Evolutionary conservation across 2,329 filamentous ascomycete genomes (phyloP).

Genomic region (Orbilia quercus): DNA sequence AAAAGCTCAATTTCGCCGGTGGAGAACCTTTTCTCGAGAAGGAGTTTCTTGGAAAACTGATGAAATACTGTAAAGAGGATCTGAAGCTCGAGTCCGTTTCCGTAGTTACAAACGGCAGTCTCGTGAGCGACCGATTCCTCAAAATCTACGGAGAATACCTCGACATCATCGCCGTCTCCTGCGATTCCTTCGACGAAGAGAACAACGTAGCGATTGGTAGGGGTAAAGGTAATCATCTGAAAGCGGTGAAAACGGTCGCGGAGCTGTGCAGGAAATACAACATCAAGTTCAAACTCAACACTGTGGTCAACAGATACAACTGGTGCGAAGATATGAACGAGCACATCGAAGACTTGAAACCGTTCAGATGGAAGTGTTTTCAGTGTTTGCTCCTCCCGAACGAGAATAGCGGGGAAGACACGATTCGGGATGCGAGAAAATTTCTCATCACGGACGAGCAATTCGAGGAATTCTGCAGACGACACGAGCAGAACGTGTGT

Average conservation of each 20-base stretch:
- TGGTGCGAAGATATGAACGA: slow-evolving; percentile 67
- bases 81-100: slow-evolving; percentile 67
- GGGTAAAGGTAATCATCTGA: slow-evolving; percentile 66
- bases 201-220: slow-evolving; percentile 69
- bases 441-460: slow-evolving; percentile 67
- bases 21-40: slow-evolving; percentile 70
- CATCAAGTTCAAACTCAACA: slow-evolving; percentile 71
- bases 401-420: slow-evolving; percentile 67
- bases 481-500: slow-evolving; percentile 64
- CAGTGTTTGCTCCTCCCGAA: slow-evolving; percentile 68
- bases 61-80: slow-evolving; percentile 66
- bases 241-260: slow-evolving; percentile 64
- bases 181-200: slow-evolving; percentile 68
- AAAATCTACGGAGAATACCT: slow-evolving; percentile 64
- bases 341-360: slow-evolving; percentile 60
- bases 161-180: slow-evolving; percentile 70
- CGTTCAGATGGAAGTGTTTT: slow-evolving; percentile 67
- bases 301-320: slow-evolving; percentile 67
- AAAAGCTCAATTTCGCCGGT: slow-evolving; percentile 70
- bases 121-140: slow-evolving; percentile 65
- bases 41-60: slow-evolving; percentile 64
- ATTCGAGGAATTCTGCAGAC: slow-evolving; percentile 65
- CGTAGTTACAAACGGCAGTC: slow-evolving; percentile 69
- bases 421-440: slow-evolving; percentile 64
- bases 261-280: slow-evolving; percentile 65